These are phyloP conservation scores for Colletotrichum sp. DNA, from an alignment of 2,329 filamentous ascomycete species.

Conservation along the genomic window DNA sequence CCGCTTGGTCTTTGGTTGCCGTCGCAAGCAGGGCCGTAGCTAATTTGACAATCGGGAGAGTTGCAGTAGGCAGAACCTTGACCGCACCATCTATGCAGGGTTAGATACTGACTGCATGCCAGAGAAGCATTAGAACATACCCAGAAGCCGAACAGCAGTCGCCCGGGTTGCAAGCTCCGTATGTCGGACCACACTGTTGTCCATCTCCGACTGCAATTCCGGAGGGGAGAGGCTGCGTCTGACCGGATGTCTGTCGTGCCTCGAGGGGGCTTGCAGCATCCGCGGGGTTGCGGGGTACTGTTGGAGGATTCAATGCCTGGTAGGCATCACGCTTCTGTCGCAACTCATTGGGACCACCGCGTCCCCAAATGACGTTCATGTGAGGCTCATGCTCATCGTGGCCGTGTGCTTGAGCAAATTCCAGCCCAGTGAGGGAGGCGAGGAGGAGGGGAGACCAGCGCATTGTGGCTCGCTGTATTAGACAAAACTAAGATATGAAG, in stretches of 20 bases:
- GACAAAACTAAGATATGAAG: not conserved
- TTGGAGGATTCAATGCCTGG: constrained; percentile 30
- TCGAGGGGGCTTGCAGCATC: not conserved
- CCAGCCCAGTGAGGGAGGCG: constrained; percentile 27
- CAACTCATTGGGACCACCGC: not conserved
- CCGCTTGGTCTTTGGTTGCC: constrained; percentile 32
- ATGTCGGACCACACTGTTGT: constrained; percentile 28
- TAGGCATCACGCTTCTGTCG: constrained; percentile 13
- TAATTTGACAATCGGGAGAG: constrained; percentile 31
- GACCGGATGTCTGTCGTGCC: constrained; percentile 19
- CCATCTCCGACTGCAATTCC: constrained; percentile 1
- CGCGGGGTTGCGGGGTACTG: constrained; percentile 21
- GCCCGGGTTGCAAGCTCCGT: constrained; percentile 33
- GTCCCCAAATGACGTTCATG: constrained; percentile 7
- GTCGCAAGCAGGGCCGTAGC: constrained; percentile 32
- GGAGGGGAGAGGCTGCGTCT: not conserved
- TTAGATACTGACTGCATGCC: not conserved
- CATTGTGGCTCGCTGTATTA: constrained; percentile 23
- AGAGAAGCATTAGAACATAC: constrained; percentile 14
- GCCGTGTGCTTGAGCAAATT: constrained; percentile 28
- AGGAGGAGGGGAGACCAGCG: constrained; percentile 28
- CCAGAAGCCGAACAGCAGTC: constrained; percentile 39
- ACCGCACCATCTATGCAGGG: constrained; percentile 30
- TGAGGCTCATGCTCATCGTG: constrained; percentile 26
- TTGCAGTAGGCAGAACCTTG: constrained; percentile 25